Evolutionary conservation across 495 filamentous ascomycete genomes (phyloP), one percentile per base, ranked within the genome.

Genomic region (Penicillium steckii): DNA sequence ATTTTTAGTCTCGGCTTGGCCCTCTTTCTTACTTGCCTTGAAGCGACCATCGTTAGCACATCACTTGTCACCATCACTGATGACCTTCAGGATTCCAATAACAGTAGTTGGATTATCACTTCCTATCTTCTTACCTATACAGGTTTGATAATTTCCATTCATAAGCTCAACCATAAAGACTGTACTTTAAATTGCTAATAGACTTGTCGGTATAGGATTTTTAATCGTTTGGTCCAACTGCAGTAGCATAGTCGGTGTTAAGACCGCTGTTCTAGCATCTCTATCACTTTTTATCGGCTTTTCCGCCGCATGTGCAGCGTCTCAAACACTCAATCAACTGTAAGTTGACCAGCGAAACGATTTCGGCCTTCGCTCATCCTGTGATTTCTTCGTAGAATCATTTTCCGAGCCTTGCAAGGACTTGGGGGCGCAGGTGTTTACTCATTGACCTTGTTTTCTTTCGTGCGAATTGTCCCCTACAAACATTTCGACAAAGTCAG

Each of bases 41-140:
- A 87, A 53, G 74, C 53, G 21, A 80, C 77, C 3, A 85, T 86
- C 44, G 79, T 86, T n/a, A 80, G 77, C 22, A 86, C 83, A 0
- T 74, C 83, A 0, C 64, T 85, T 5, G 72, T 84, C 13, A 75
- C 76, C 13, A 80, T 85, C 27, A 78, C 73, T 0, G 64, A 75
- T 43, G 76, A 80, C 18, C 68, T 84, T 8, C 56, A 68, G 0
- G 68, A 77, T 33, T 78, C 74, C 37, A 59, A 68, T 10, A 66
- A 80, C 52, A 69, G 67, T 2, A 70, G 72, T 10, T 84, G 79
- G 81, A 65, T 85, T 9, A 72, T 81, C 15, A 79, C 77, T 13
- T 61, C 73, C 2, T 85, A 83, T 51, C 64, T 83, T 10, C 55
- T 84, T 3, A 78, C 74, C 3, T 84, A 82, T 47, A 77, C 76